These are phyloP conservation scores for Eucalyptus polybractea DNA, from an alignment of 345 rosid species.

Conservation along the genomic window DNA sequence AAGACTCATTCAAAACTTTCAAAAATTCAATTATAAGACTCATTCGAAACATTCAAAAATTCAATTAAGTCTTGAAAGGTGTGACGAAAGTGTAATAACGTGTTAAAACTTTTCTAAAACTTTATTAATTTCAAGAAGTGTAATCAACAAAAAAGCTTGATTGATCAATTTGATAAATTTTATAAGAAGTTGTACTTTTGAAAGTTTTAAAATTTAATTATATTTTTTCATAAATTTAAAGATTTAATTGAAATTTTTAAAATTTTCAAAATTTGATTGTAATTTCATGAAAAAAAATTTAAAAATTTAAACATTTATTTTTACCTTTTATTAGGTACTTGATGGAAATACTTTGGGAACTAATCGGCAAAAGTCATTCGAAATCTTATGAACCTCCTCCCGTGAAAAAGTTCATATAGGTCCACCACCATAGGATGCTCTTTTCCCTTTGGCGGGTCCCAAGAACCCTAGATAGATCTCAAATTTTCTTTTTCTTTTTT, in stretches of 20 bases:
- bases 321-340: background rate
- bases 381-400: background rate
- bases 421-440: background rate
- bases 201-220: too few relatives aligned
- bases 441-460: background rate
- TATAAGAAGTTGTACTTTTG: too few relatives aligned
- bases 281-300: too few relatives aligned
- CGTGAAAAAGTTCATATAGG: background rate
- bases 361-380: background rate
- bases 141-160: rapidly evolving
- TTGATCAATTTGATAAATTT: too few relatives aligned
- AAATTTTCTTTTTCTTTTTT: background rate
- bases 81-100: rapidly evolving
- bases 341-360: background rate
- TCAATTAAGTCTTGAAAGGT: background rate
- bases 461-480: background rate
- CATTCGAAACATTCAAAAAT: too few relatives aligned
- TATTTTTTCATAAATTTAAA: too few relatives aligned
- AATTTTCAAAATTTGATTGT: background rate
- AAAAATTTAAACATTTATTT: too few relatives aligned
- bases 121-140: too few relatives aligned
- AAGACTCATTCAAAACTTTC: too few relatives aligned
- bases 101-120: too few relatives aligned
- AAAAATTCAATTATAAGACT: too few relatives aligned
- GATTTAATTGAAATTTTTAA: too few relatives aligned